Percentiles rank a stretch among this genome's conserved stretches.
Conservation (phyloP, 2,329 filamentous ascomycete genomes). For the Fusarium odoratissimum region DNA sequence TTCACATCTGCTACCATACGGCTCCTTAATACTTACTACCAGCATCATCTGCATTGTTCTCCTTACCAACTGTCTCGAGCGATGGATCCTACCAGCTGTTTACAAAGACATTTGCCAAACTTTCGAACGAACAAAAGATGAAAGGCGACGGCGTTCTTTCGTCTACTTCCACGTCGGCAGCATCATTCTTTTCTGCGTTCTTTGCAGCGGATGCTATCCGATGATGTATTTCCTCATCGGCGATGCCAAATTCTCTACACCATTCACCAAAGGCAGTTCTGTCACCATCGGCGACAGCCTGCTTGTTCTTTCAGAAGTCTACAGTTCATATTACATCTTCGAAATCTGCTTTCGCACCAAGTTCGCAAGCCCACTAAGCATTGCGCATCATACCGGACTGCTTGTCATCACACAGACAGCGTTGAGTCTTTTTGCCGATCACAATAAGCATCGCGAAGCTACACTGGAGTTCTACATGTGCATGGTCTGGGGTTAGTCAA, state of each 20-base stretch:
- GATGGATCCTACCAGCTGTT: constrained; percentile 5
- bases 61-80: constrained; percentile 14
- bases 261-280: neutral
- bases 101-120: neutral
- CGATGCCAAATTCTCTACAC: neutral
- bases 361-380: constrained; percentile 16
- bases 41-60: constrained; percentile 8
- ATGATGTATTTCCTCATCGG: constrained; percentile 4
- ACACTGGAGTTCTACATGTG: constrained; percentile 24
- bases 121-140: constrained; percentile 2
- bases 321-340: constrained; percentile 14
- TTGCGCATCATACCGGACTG: constrained; percentile 4
- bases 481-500: constrained; percentile 21
- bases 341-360: constrained; percentile 23
- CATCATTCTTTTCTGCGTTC: neutral
- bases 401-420: constrained; percentile 9
- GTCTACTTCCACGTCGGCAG: constrained; percentile 18
- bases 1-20: neutral
- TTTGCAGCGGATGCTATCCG: neutral
- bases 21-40: constrained; percentile 8
- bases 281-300: constrained; percentile 4
- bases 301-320: constrained; percentile 6
- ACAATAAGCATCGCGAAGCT: constrained; percentile 3
- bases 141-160: constrained; percentile 15
- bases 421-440: constrained; percentile 5